A percentile compares a stretch with the other conserved stretches of the same genome.
phyloP scores from a whole-genome alignment of 2,329 filamentous ascomycete genomes.

The Epichloe uncinata region DNA sequence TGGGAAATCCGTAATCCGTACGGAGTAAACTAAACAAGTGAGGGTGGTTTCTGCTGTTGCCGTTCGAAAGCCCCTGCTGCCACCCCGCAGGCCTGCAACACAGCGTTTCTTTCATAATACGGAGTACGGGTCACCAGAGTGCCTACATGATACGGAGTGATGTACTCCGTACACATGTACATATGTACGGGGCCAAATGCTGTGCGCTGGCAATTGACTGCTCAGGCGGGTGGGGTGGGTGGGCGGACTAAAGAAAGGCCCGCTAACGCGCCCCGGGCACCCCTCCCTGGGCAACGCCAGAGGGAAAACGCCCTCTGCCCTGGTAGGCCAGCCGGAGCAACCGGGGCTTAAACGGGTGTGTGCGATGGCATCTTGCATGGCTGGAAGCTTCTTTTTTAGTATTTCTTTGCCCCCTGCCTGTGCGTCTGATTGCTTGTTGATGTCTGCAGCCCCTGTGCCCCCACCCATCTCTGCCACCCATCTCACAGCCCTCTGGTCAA shows the following conservation, averaged over 20 bases:
- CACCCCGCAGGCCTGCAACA: neutral
- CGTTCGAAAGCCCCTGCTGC: neutral
- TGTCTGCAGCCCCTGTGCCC: neutral
- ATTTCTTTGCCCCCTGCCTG: neutral
- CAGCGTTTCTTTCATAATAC: neutral
- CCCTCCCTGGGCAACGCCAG: neutral
- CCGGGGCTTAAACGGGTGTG: conserved; percentile 2
- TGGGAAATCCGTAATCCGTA: too few species aligned
- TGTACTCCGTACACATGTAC: too few species aligned
- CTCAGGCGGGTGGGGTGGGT: neutral
- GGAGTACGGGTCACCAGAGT: too few species aligned
- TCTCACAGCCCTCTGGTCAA: neutral
- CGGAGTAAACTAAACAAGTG: neutral
- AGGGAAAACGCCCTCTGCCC: neutral
- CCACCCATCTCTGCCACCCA: neutral
- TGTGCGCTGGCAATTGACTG: neutral
- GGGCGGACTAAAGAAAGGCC: neutral
- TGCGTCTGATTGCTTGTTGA: neutral
- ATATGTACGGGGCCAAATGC: too few species aligned
- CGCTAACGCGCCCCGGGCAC: conserved; percentile 1
- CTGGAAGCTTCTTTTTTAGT: neutral
- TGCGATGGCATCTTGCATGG: conserved; percentile 4
- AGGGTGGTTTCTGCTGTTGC: too few species aligned
- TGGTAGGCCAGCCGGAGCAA: conserved; percentile 1
- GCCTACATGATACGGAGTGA: too few species aligned